These are phyloP conservation scores for Houttuynia cordata DNA, from an alignment of 164 flowering plant genomes.

Conservation along the genomic window DNA sequence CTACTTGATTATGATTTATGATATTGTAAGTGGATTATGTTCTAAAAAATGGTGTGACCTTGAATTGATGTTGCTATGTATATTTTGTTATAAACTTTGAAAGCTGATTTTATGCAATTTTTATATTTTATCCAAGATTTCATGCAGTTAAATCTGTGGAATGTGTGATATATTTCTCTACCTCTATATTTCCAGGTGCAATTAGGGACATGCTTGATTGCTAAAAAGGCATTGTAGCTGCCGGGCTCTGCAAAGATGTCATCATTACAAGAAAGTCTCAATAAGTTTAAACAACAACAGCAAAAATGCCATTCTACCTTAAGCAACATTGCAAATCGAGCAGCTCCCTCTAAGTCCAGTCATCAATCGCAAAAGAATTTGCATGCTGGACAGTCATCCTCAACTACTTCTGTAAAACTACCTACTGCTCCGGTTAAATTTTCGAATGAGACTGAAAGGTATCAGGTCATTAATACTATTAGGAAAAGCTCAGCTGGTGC, in stretches of 20 bases:
- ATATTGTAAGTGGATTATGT: too few species aligned
- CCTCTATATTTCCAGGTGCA: too few species aligned
- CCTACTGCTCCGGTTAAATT: conserved; percentile 29
- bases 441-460: conserved; percentile 28
- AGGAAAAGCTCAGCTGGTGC: conserved; percentile 60
- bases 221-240: too few species aligned
- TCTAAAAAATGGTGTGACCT: too few species aligned
- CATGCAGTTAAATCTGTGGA: too few species aligned
- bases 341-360: conserved; percentile 23
- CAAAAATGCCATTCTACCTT: background rate
- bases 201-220: too few species aligned
- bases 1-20: too few species aligned
- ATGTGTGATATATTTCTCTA: too few species aligned
- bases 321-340: conserved; percentile 9
- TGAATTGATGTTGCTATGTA: too few species aligned
- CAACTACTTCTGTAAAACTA: conserved; percentile 16
- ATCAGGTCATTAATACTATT: conserved; percentile 41
- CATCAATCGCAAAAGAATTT: conserved; percentile 13
- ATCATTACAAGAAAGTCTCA: background rate
- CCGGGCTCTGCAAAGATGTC: background rate
- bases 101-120: too few species aligned
- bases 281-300: background rate
- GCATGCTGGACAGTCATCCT: conserved; percentile 14
- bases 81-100: too few species aligned
- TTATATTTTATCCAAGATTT: too few species aligned